Conservation (phyloP, 1,284 basidiomycete species). For the Sphaerobolus stellatus region DNA sequence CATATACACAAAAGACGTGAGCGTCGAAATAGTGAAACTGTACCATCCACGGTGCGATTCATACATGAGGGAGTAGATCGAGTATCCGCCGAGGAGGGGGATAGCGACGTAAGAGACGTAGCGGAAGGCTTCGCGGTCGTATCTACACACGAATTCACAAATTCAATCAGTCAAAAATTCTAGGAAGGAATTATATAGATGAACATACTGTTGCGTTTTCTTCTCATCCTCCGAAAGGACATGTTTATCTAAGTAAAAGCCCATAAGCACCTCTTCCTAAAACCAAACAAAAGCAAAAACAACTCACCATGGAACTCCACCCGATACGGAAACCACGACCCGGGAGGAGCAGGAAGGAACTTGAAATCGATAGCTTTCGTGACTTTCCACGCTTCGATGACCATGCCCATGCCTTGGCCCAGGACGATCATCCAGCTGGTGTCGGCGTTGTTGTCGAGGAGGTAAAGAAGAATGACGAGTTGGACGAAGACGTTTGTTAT, state of each 20-base stretch:
- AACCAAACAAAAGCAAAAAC: neutral
- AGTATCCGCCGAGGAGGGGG: slow-evolving; percentile 83
- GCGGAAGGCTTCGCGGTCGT: slow-evolving; percentile 84
- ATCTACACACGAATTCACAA: slow-evolving; percentile 54
- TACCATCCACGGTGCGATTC: slow-evolving; percentile 93
- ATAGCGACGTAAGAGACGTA: slow-evolving; percentile 88
- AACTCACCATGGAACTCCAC: slow-evolving; percentile 74
- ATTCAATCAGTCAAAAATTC: too few relatives aligned
- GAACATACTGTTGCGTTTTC: slow-evolving; percentile 90
- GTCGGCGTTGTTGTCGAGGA: slow-evolving; percentile 93
- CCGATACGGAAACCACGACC: slow-evolving; percentile 74
- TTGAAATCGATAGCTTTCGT: slow-evolving; percentile 87
- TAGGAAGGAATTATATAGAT: too few relatives aligned
- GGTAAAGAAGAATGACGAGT: slow-evolving; percentile 85
- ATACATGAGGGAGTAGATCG: slow-evolving; percentile 87
- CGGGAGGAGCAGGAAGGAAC: slow-evolving; percentile 56
- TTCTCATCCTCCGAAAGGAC: slow-evolving; percentile 91
- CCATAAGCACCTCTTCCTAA: slow-evolving; percentile 10
- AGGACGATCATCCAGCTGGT: slow-evolving; percentile 96
- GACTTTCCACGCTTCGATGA: slow-evolving; percentile 97
- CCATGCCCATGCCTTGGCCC: slow-evolving; percentile 81
- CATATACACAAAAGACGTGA: slow-evolving; percentile 90
- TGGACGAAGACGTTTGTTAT: slow-evolving; percentile 93
- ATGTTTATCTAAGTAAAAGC: slow-evolving; percentile 72
- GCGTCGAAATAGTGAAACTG: slow-evolving; percentile 86